These are phyloP conservation scores for Termitomyces sp. DNA, from an alignment of 768 basidiomycete species.

Conservation along the genomic window DNA sequence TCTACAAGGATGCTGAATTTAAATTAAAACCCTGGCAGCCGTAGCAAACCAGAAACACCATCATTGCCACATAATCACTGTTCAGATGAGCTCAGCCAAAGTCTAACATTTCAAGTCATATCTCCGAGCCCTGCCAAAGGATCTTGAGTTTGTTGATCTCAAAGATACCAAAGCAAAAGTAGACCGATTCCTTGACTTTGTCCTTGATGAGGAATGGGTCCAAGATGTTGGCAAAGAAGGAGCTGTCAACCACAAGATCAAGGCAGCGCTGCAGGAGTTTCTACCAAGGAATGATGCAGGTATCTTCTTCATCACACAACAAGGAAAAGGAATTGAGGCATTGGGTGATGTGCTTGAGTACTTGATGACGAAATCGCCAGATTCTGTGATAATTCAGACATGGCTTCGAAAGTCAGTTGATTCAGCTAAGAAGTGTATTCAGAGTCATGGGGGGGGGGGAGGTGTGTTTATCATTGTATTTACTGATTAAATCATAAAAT, in stretches of 20 bases:
- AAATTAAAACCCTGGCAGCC: too few relatives aligned
- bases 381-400: not conserved
- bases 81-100: not conserved
- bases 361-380: not conserved
- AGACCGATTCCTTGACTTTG: not conserved
- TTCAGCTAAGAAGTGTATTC: not conserved
- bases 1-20: too few relatives aligned
- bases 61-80: too few relatives aligned
- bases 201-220: not conserved
- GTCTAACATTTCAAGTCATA: not conserved
- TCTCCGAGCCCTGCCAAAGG: not conserved
- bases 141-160: not conserved
- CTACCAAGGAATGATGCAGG: not conserved
- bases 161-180: too few relatives aligned
- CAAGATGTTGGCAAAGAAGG: not conserved
- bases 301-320: not conserved
- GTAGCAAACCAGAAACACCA: too few relatives aligned
- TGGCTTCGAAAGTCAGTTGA: not conserved
- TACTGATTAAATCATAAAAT: not conserved
- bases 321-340: not conserved
- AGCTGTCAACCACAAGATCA: not conserved
- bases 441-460: not conserved
- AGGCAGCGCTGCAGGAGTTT: not conserved
- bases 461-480: not conserved
- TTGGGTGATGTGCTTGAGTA: not conserved